phyloP scores from a whole-genome alignment of 2,329 filamentous ascomycete species.

The Aspergillus proliferans region DNA sequence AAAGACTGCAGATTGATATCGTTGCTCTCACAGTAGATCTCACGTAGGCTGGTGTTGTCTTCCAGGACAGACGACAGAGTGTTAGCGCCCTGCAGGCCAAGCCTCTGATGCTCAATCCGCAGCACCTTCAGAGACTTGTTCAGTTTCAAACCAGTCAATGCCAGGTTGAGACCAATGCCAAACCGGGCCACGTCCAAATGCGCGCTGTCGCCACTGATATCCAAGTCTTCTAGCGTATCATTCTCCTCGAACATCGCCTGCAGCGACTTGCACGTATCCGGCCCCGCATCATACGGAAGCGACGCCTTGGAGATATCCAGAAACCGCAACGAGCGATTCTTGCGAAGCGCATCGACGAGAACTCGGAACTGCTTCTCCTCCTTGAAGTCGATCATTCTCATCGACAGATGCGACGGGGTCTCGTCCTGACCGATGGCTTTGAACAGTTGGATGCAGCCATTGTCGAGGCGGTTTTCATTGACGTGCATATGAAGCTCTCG shows the following conservation, averaged over 20 bases:
- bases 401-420: slow-evolving; percentile 58
- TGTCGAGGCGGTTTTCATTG: slow-evolving; percentile 52
- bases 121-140: slow-evolving; percentile 58
- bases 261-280: slow-evolving; percentile 60
- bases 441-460: slow-evolving; percentile 39
- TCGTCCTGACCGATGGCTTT: slow-evolving; percentile 44
- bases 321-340: slow-evolving; percentile 57
- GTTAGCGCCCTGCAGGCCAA: slow-evolving; percentile 63
- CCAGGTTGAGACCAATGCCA: slow-evolving; percentile 62
- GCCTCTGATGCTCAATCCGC: slow-evolving; percentile 61
- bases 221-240: slow-evolving; percentile 57
- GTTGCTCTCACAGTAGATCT: slow-evolving; percentile 67
- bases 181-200: slow-evolving; percentile 65
- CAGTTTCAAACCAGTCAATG: slow-evolving; percentile 57
- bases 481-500: slow-evolving; percentile 61
- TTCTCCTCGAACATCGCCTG: slow-evolving; percentile 62
- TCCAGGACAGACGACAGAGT: slow-evolving; percentile 64
- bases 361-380: slow-evolving; percentile 59
- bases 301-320: slow-evolving; percentile 66
- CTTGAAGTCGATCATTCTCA: slow-evolving; percentile 64
- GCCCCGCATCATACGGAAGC: slow-evolving; percentile 61
- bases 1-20: slow-evolving; percentile 65
- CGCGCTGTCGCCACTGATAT: slow-evolving; percentile 66
- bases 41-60: slow-evolving; percentile 55
- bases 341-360: slow-evolving; percentile 55